A percentile compares a stretch with the other conserved stretches of the same genome.
Conservation (phyloP, 306 rosid genomes). For the Begonia peltatifolia region DNA sequence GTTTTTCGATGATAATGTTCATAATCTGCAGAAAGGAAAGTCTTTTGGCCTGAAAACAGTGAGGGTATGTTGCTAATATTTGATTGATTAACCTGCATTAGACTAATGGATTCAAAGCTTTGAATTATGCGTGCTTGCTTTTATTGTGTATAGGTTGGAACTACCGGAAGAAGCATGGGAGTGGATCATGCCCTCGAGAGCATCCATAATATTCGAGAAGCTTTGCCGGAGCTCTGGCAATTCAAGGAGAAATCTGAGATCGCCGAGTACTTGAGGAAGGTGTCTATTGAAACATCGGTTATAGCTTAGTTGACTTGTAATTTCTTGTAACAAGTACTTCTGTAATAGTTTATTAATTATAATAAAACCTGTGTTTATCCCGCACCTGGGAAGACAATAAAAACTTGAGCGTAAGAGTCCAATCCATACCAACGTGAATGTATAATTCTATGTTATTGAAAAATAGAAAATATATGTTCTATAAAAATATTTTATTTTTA, state of each 20-base stretch:
- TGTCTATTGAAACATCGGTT: constrained; percentile 58
- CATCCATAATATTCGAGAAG: constrained; percentile 78
- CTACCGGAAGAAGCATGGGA: constrained; percentile 26
- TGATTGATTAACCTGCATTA: neutral
- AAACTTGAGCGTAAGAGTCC: no score
- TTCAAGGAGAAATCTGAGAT: constrained; percentile 24
- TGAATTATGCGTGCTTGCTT: neutral
- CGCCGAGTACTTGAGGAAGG: constrained; percentile 19
- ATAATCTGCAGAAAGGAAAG: constrained; percentile 49
- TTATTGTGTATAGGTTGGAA: constrained; percentile 42
- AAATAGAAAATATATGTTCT: no score
- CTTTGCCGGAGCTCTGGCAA: constrained; percentile 85
- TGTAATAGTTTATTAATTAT: no score
- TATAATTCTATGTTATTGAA: no score
- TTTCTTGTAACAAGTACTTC: neutral
- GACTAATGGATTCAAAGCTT: neutral
- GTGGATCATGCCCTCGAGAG: constrained; percentile 76
- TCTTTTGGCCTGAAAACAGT: constrained; percentile 57
- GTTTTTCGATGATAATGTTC: constrained; percentile 73
- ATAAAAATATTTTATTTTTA: no score
- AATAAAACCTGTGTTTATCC: no score
- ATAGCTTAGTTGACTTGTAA: constrained; percentile 30
- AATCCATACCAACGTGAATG: no score
- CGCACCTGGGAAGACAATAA: no score
- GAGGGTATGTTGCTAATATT: constrained; percentile 26